Base-by-base conservation (phyloP, 2,329 filamentous ascomycete species). In the Fusarium annulatum region DNA sequence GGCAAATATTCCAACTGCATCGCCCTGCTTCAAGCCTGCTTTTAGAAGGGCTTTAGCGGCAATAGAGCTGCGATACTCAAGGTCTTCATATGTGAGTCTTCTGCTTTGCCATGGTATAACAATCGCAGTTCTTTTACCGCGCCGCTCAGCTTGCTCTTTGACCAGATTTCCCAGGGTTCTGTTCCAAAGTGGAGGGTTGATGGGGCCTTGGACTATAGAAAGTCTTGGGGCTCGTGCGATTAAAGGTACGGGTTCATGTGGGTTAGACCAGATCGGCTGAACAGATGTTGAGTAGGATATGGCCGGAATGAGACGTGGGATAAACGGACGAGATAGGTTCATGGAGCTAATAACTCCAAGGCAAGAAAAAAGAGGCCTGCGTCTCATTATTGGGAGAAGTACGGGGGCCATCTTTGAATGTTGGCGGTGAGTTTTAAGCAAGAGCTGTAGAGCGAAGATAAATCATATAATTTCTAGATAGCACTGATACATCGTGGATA, bases 281-380 rank as follows among this genome's bases (percentile, higher is more conserved):
- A 19, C 7, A 3, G 19, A 5, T 0, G 46, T 49, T 23, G 46
- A 49, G 46, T 33, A 49, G 28, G 15, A 2, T n/a, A 30, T 33
- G 4, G 46, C 4, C 0, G 9, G 6, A 23, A 9, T n/a, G 5
- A n/a, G 28, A n/a, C 10, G 21, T 4, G 15, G 9, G 21, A 12
- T 23, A 1, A 33, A 9, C 0, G 7, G 19, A 18, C 21, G 21
- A 16, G 19, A 19, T 2, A 16, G 1, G 10, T 15, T 6, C 9
- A 49, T 2, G 5, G 4, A 2, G 9, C 3, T 33, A 3, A n/a
- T 12, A 4, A 12, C 46, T 3, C 15, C 28, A 0, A 18, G 7
- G 10, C 15, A 23, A 18, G 19, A 33, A 46, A 12, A 5, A 15
- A 21, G 2, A 5, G 12, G 8, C 11, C 18, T 46, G 12, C 11